Evolutionary conservation across 768 basidiomycete genomes (phyloP), one percentile per base, ranked within the genome.

Genomic region (Crucibulum laeve): DNA sequence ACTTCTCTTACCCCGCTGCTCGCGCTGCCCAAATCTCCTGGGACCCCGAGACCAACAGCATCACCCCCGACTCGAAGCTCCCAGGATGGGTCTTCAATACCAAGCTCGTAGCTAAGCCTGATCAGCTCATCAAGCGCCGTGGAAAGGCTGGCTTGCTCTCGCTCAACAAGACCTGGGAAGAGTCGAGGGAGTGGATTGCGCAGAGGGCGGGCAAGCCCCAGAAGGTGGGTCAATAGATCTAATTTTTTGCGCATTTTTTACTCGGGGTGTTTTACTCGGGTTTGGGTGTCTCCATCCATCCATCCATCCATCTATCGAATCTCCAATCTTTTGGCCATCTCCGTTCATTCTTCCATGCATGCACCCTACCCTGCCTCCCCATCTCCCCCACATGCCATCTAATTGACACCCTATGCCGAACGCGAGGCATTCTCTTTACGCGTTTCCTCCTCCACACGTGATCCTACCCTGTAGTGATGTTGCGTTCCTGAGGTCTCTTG

Each of bases 111-210:
- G 93, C 84, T 14, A 96, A 96, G 73, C 93, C 93, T 19, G 93
- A 95, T 71, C 93, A 96, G 71, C 86, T 98, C 67, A 98, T 98
- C 82, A 99, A 98, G 76, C 88, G 96, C 52, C 89, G 96, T 49
- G 96, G 96, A 58, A 99, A 99, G 79, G 92, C 92, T 17, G 96
- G 96, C 52, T 79, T 99, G 11, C 80, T 99, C 50, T 83, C 84
- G 25, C 77, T 99, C 53, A 97, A 98, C 83, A 94, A 94, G 71
- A 73, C 76, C 18, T 96, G 89, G 90, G 74, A 83, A 26, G 88
- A 87, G 56, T 90, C 90, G 17, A 89, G 79, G 60, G 65, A 76
- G 39, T 98, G 96, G 94, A 88, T 98, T 60, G 60, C 74, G 42
- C 81, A 85, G 50, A 77, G 86, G 25, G 94, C 95, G 24, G 94